Percentiles rank a stretch among this genome's conserved stretches.
These are phyloP conservation scores for Batrachochytrium dendrobatidis DNA, from an alignment of 371 early-diverging fungal genomes.

Conservation along the genomic window DNA sequence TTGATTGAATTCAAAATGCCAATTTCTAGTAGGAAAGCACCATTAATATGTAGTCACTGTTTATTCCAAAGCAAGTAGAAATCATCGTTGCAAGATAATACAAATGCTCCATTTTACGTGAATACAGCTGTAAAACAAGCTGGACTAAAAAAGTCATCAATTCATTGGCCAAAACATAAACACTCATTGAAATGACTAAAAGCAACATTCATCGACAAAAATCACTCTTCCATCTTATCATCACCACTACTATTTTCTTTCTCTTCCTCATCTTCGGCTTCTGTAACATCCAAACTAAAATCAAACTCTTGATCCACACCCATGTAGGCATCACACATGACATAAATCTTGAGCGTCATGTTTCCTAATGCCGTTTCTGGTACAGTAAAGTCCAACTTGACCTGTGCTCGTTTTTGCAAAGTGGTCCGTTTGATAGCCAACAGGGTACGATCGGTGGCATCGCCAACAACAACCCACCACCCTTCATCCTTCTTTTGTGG, in stretches of 20 bases:
- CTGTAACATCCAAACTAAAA: slow-evolving; percentile 38
- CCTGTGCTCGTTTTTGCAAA: slow-evolving; percentile 54
- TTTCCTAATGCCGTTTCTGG: slow-evolving; percentile 60
- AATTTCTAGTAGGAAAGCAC: no score
- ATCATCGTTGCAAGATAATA: no score
- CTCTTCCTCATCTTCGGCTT: slow-evolving; percentile 26
- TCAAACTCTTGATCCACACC: slow-evolving; percentile 94
- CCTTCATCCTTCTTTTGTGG: slow-evolving; percentile 86
- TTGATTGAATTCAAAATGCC: no score
- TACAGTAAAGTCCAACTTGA: slow-evolving; percentile 75
- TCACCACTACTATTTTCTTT: slow-evolving; percentile 5
- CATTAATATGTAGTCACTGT: no score
- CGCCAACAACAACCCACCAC: slow-evolving; percentile 95
- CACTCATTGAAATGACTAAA: no score
- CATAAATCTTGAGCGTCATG: slow-evolving; percentile 64
- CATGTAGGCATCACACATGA: slow-evolving; percentile 89
- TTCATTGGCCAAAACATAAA: no score
- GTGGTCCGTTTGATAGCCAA: slow-evolving; percentile 85
- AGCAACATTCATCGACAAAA: no score
- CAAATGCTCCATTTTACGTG: no score
- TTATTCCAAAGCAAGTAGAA: no score
- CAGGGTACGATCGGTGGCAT: slow-evolving; percentile 66
- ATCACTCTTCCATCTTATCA: not conserved
- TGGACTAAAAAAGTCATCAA: no score
- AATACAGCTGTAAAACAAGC: no score